Conservation (phyloP, 495 filamentous ascomycete genomes). For the Acidiella bohemica region DNA sequence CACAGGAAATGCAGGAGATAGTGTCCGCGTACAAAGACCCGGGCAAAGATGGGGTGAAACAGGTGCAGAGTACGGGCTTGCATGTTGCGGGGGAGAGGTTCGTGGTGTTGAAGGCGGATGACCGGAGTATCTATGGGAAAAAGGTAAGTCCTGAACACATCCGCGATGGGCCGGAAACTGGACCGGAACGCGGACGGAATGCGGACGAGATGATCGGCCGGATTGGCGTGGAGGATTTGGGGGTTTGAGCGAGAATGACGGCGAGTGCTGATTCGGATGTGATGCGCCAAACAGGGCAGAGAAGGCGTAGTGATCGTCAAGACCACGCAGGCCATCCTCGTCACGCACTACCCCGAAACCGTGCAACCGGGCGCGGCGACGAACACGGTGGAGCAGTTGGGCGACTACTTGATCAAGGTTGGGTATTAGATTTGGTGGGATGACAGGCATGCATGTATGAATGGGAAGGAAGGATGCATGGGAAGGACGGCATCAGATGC, state of each 20-base stretch:
- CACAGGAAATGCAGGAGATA: constrained; percentile 49
- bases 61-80: constrained; percentile 47
- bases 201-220: neutral
- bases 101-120: constrained; percentile 58
- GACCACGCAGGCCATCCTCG: constrained; percentile 70
- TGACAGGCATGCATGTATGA: neutral
- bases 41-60: constrained; percentile 27
- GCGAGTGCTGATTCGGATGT: neutral
- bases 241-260: neutral
- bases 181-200: neutral
- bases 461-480: neutral
- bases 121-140: constrained; percentile 69
- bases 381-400: constrained; percentile 52
- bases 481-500: neutral
- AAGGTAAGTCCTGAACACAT: constrained; percentile 47
- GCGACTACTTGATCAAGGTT: constrained; percentile 55
- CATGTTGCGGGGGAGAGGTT: constrained; percentile 59
- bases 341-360: constrained; percentile 68
- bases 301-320: constrained; percentile 67
- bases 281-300: constrained; percentile 68
- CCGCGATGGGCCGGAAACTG: neutral
- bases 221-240: no score
- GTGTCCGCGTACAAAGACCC: constrained; percentile 34
- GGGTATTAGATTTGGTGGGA: constrained; percentile 56
- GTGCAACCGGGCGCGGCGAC: constrained; percentile 52